Evolutionary conservation across 805 yeast species (phyloP), one percentile per base, ranked within the genome.

Genomic region (Kodamaea sagamina): DNA sequence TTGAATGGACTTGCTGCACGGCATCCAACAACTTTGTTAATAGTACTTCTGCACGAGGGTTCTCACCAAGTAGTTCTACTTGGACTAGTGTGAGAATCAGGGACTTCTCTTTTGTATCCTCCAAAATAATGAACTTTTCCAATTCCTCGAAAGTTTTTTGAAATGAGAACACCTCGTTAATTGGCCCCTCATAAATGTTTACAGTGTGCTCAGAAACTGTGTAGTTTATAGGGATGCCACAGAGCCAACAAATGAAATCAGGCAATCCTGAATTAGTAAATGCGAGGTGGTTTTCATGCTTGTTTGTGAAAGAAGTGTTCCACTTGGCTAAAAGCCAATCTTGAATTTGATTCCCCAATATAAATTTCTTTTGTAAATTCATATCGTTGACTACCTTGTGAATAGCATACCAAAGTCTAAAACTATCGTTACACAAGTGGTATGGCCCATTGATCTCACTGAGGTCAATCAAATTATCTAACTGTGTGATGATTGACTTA

Each of bases 381-480:
- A 67, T 57, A 2, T 55, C 55, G 25, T 60, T 62, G 12, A 75
- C 66, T 7, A 74, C 53, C 3, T 57, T 55, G 11, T 70, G 58
- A 3, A 77, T 48, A 0, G 67, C 50, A 40, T 67, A 59, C 90
- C 90, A 84, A 48, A 84, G 78, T 10, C 55, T 49, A 21, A 79
- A 61, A 3, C 84, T 64, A 37, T 73, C 78, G 32, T 73, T 63
- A 36, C 73, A 67, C 1, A 82, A 41, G 1, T 48, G 17, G 1
- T 61, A 54, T 2, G 93, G 92, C 0, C 92, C 92, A 56, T 75
- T 77, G 0, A 81, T 63, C 35, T 78, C 84, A 0, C 86, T 63
- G 4, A 76, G 55, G 27, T 81, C 84, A 36, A 77, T 61, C 1
- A 80, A 41, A 21, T 74, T 75, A 32, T 74, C 75, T 24, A 81